Evolutionary conservation across 371 early-diverging fungal genomes (phyloP), one percentile per base, ranked within the genome.

Genomic region (Saksenaea oblongispora): DNA sequence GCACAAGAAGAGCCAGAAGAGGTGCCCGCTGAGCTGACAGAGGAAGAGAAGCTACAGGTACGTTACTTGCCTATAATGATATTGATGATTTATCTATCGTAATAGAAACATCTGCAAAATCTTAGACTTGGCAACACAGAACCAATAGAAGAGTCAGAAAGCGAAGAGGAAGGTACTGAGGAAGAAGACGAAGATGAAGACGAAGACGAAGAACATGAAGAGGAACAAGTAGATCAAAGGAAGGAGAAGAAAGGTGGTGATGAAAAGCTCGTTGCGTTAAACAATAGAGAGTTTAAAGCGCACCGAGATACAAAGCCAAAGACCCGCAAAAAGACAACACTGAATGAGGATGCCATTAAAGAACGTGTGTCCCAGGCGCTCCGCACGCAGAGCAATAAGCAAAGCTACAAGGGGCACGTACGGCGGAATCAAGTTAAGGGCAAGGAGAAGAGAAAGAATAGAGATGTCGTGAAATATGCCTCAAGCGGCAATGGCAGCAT

Each of bases 271-370:
- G 70, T 69, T 53, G 61, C 67, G 17, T 62, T 77, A 55, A 85
- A 84, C 69, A 87, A 89, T 68, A 75, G 86, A 28, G 74, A 74
- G 9, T 88, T 71, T 62, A 83, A 85, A 47, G 87, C 86, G 5
- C 73, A 85, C 58, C 77, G 87, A 14, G 88, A 87, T 66, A 63
- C 64, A 13, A 70, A 69, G 5, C 42, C 63, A 34, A 77, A 69
- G 62, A 69, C 69, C 55, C 61, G 44, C 59, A 66, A 44, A 54
- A 64, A 69, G 65, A 78, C 66, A 35, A 71, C 72, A 34, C 65
- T 83, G 63, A 80, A 76, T 8, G 78, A 82, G 26, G 78, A 76
- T 26, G 79, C 72, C 2, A 84, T 87, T 61, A 87, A 87, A 66
- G 78, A 81, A n/a, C 84, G 81, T 59, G 89, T 87, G 1, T 74